Conservation (phyloP, 257 asterid species). For the Gardenia jasminoides region DNA sequence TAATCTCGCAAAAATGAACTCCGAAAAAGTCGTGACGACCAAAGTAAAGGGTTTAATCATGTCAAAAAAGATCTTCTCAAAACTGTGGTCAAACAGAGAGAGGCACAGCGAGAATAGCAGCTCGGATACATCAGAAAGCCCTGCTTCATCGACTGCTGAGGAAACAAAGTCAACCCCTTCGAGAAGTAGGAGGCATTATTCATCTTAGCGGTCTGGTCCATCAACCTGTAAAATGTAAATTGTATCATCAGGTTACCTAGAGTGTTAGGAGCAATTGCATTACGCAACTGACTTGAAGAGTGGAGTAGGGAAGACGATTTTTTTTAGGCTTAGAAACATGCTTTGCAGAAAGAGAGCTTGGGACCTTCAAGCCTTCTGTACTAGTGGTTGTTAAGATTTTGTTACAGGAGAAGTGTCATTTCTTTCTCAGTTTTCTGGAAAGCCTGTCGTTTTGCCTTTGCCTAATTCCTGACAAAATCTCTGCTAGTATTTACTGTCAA, state of each 20-base stretch:
- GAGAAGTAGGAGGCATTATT: constrained; percentile 55
- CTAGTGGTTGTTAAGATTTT: neutral
- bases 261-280: neutral
- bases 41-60: constrained; percentile 42
- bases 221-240: constrained; percentile 20
- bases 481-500: neutral
- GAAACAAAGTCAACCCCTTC: constrained; percentile 64
- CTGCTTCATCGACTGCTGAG: constrained; percentile 67
- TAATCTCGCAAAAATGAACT: constrained; percentile 21
- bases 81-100: constrained; percentile 80
- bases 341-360: neutral
- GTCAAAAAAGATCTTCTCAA: constrained; percentile 53
- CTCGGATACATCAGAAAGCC: constrained; percentile 85
- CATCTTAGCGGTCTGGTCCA: constrained; percentile 16
- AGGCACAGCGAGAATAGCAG: constrained; percentile 67
- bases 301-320: neutral
- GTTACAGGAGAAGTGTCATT: neutral
- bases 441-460: neutral
- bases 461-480: neutral
- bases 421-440: neutral
- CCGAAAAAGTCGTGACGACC: constrained; percentile 40
- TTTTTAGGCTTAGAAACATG: neutral
- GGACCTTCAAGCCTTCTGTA: neutral
- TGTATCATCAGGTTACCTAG: constrained; percentile 5
- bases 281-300: neutral